Evolutionary conservation across 2,329 filamentous ascomycete genomes (phyloP).

Genomic region (Sarocladiaceae sp.): DNA sequence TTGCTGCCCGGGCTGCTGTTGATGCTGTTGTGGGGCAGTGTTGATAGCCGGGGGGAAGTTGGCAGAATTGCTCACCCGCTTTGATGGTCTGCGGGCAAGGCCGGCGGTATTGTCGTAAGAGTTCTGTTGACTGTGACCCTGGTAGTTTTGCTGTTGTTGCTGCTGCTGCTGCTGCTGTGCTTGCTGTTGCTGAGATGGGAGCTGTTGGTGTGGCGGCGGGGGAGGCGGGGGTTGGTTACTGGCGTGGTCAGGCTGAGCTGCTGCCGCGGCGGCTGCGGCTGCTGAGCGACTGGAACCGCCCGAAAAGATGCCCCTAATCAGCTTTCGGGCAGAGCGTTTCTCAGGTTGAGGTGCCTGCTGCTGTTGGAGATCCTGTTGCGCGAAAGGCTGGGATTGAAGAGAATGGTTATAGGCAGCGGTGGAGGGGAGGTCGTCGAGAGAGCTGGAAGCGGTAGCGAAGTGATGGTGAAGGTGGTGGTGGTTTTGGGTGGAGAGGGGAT

Average conservation of each 20-base stretch:
- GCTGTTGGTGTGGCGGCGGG: constrained; percentile 15
- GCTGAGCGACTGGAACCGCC: constrained; percentile 28
- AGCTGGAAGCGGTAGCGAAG: constrained; percentile 26
- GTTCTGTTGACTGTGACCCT: constrained; percentile 22
- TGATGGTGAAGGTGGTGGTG: constrained; percentile 4
- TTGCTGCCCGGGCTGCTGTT: constrained; percentile 11
- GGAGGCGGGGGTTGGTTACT: constrained; percentile 19
- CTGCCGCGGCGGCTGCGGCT: constrained; percentile 24
- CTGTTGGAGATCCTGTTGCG: constrained; percentile 17
- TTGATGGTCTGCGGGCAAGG: constrained; percentile 52
- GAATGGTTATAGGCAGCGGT: constrained; percentile 12
- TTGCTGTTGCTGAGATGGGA: constrained; percentile 24
- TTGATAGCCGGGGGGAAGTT: constrained; percentile 25
- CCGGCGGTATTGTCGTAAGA: constrained; percentile 46
- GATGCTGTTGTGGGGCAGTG: constrained; percentile 15
- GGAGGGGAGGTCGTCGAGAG: constrained; percentile 37
- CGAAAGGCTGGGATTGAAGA: constrained; percentile 11
- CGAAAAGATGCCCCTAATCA: constrained; percentile 51
- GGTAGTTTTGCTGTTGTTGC: constrained; percentile 21
- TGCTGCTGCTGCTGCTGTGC: constrained; percentile 22
- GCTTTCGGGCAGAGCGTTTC: constrained; percentile 47
- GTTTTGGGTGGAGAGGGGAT: constrained; percentile 27
- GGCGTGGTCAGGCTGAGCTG: constrained; percentile 21
- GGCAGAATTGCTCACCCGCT: constrained; percentile 48
- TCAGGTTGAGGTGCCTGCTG: constrained; percentile 27